Percentiles rank a stretch among this genome's conserved stretches.
Conservation (phyloP, 2,329 filamentous ascomycete genomes). For the Monosporascus cannonballus region DNA sequence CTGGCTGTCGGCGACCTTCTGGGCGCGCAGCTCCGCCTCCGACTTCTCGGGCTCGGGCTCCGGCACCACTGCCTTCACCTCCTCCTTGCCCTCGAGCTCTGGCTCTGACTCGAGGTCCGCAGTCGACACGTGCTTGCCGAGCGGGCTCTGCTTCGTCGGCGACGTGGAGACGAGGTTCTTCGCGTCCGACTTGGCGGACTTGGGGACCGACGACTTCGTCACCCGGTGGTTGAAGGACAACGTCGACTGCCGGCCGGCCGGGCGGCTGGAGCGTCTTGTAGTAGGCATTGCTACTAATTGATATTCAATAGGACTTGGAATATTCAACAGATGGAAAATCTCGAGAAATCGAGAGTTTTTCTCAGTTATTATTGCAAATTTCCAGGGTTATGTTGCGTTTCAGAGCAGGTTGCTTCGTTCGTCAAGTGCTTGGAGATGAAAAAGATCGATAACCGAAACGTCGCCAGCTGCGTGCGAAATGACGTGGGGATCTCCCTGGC, state of each 20-base stretch:
- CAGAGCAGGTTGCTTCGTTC: neutral
- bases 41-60: conserved; percentile 33
- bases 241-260: conserved; percentile 44
- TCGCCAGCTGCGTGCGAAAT: conserved; percentile 10
- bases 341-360: neutral
- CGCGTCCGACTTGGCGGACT: conserved; percentile 34
- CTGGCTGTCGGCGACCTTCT: conserved; percentile 59
- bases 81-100: conserved; percentile 10
- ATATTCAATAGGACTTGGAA: neutral
- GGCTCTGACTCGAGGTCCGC: conserved; percentile 10
- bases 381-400: neutral
- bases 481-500: conserved; percentile 19
- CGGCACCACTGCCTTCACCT: conserved; percentile 14
- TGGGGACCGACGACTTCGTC: conserved; percentile 43
- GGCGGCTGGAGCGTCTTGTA: conserved; percentile 40
- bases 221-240: conserved; percentile 53
- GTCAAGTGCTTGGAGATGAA: neutral
- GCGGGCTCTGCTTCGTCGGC: conserved; percentile 27
- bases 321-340: neutral
- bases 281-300: conserved; percentile 34
- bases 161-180: conserved; percentile 31
- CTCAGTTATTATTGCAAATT: neutral
- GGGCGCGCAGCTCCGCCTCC: conserved; percentile 51
- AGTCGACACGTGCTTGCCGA: conserved; percentile 18
- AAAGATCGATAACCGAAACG: neutral